phyloP scores from a whole-genome alignment of 2,329 filamentous ascomycete species.

The Zalaria obscura region DNA sequence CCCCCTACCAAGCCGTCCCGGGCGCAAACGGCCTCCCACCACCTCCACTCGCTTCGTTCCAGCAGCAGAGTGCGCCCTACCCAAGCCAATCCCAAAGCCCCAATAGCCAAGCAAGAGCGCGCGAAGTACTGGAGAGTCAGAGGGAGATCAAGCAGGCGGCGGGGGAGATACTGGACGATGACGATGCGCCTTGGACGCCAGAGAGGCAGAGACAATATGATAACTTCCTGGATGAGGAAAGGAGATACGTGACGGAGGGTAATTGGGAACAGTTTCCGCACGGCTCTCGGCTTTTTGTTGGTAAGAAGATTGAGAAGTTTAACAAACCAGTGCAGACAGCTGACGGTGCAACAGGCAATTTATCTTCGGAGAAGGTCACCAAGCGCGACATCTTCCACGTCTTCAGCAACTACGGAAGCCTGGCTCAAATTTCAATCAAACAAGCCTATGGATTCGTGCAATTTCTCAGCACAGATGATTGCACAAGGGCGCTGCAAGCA shows the following conservation, averaged over 20 bases:
- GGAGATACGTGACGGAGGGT: slow-evolving; percentile 60
- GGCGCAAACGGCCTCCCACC: slow-evolving; percentile 9
- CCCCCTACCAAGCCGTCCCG: neutral
- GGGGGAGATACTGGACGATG: slow-evolving; percentile 21
- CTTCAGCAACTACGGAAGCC: slow-evolving; percentile 69
- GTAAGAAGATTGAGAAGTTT: slow-evolving; percentile 31
- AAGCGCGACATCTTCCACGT: slow-evolving; percentile 89
- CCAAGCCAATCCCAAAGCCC: neutral
- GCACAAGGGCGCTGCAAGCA: slow-evolving; percentile 56
- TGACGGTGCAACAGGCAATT: slow-evolving; percentile 48
- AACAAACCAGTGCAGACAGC: slow-evolving; percentile 1
- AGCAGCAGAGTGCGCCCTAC: slow-evolving; percentile 3
- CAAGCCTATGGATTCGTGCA: slow-evolving; percentile 96
- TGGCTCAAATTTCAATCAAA: slow-evolving; percentile 93
- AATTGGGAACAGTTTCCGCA: slow-evolving; percentile 71
- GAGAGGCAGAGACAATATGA: slow-evolving; percentile 57
- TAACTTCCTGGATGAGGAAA: slow-evolving; percentile 57
- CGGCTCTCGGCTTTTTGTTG: slow-evolving; percentile 67
- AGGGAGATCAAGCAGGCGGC: slow-evolving; percentile 14
- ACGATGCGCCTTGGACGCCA: slow-evolving; percentile 36
- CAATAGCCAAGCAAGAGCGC: slow-evolving; percentile 2
- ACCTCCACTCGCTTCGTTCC: slow-evolving; percentile 9
- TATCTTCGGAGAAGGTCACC: slow-evolving; percentile 83
- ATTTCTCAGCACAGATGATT: slow-evolving; percentile 66
- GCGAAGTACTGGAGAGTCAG: slow-evolving; percentile 12